Base-by-base conservation (phyloP, 352 stramenopile species). In the Globisporangium uncinulatum region DNA sequence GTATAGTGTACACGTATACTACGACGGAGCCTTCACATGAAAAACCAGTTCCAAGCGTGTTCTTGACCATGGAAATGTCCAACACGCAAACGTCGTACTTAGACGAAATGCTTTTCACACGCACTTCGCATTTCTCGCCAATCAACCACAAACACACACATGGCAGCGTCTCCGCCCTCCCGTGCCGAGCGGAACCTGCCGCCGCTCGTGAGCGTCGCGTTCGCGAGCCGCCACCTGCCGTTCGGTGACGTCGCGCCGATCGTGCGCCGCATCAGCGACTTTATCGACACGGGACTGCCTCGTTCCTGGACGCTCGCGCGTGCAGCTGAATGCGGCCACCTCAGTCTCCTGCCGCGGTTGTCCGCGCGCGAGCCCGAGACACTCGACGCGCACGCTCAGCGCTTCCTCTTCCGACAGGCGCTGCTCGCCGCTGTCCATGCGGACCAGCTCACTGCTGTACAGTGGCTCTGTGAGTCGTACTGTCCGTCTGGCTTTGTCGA, bases 401-500 rank as follows among this genome's bases (percentile, higher is more conserved):
- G 43, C n/a, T 59, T 52, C 14, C 19, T 59, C 31, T 52, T 52
- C 8, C 54, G 54, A 10, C 43, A 59, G 14, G 43, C 43, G 7
- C 54, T 59, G 19, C 43, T 29, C 31, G 19, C 31, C 31, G 43
- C 43, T 0, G 43, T 59, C 7, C 29, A 41, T n/a, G 43, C 32
- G 15, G 57, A 39, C 13, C 39, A 54, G 20, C 37, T 63, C n/a
- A 21, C 32, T 20, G 62, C 62, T 15, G 57, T 62, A 17, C 51
- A 63, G 34, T 63, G 57, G 54, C 46, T 61, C 11, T 61, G 56
- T 17, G 43, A 5, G 3, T 13, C n/a, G 46, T 61, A 61, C 56
- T 48, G 48, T 14, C 46, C 45, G 9, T 17, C 48, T 14, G 46
- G 56, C 45, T 55, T 61, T 50, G 46, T 55, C 19, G 48, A 61